These are phyloP conservation scores for Cercospora nicotianae DNA, from an alignment of 2,329 filamentous ascomycete genomes.

Conservation along the genomic window DNA sequence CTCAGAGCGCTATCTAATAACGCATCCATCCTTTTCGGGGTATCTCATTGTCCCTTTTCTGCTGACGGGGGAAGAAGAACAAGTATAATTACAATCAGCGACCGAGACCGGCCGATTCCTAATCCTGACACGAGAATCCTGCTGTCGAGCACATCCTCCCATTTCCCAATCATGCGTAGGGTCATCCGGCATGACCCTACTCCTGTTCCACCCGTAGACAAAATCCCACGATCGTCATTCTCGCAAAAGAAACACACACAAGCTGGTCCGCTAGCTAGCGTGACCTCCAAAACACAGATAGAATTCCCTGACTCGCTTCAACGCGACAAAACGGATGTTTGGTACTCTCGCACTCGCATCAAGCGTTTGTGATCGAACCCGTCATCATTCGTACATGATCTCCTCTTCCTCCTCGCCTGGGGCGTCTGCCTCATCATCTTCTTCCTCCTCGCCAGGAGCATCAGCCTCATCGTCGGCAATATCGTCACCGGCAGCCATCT, in stretches of 20 bases:
- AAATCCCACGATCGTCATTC: not conserved
- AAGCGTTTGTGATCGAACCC: not conserved
- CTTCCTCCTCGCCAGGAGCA: slow-evolving; percentile 29
- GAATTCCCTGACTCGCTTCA: not conserved
- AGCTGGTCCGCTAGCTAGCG: not conserved
- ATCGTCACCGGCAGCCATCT: slow-evolving; percentile 27
- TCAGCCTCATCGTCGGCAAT: slow-evolving; percentile 28
- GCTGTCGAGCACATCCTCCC: not conserved
- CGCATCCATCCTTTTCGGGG: not conserved
- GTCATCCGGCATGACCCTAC: not conserved
- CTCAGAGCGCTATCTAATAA: not conserved
- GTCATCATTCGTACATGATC: slow-evolving; percentile 33
- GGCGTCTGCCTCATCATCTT: slow-evolving; percentile 32
- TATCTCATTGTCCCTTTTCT: not conserved
- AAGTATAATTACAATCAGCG: not conserved
- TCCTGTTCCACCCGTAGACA: not conserved
- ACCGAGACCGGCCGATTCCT: not conserved
- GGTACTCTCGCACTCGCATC: not conserved
- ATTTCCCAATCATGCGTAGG: not conserved
- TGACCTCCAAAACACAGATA: not conserved
- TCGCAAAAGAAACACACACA: not conserved
- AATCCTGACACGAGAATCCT: not conserved
- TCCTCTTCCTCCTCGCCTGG: slow-evolving; percentile 32
- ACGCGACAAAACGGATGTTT: not conserved
- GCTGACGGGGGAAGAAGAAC: not conserved